Evolutionary conservation across 352 stramenopile genomes (phyloP).

Genomic region (Globisporangium irregulare): DNA sequence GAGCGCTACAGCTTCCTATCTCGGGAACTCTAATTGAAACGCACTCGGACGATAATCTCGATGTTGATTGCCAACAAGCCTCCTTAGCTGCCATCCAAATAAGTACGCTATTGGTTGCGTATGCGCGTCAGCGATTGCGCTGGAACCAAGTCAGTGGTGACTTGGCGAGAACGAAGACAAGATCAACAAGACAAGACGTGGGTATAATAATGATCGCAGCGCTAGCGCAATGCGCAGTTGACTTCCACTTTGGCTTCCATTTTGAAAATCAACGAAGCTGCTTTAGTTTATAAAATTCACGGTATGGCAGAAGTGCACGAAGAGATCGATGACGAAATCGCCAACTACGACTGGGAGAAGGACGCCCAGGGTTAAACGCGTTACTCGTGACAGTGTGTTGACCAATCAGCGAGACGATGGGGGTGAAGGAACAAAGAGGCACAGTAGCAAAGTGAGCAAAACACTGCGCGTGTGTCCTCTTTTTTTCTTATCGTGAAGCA

Average conservation of each 20-base stretch:
- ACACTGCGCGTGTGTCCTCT: background rate
- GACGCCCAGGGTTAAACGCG: constrained; percentile 69
- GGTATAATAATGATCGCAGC: no score
- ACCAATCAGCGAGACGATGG: background rate
- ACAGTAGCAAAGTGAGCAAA: background rate
- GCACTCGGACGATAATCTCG: background rate
- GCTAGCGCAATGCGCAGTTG: no score
- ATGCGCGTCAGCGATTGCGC: background rate
- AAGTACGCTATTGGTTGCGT: background rate
- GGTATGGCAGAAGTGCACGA: constrained; percentile 73
- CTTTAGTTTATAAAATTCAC: no score
- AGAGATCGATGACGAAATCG: constrained; percentile 88
- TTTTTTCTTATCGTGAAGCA: background rate
- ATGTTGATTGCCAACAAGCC: background rate
- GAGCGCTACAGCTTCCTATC: background rate
- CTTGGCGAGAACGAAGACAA: no score
- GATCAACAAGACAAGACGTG: background rate
- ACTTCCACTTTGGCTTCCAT: no score
- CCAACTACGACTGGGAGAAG: constrained; percentile 89
- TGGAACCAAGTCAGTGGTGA: no score
- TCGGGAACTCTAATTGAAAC: background rate
- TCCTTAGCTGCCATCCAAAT: background rate
- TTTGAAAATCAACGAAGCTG: no score
- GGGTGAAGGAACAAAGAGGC: background rate
- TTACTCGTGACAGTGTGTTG: constrained; percentile 4